phyloP scores from a whole-genome alignment of 306 rosid species.

The Cucurbita pepo region DNA sequence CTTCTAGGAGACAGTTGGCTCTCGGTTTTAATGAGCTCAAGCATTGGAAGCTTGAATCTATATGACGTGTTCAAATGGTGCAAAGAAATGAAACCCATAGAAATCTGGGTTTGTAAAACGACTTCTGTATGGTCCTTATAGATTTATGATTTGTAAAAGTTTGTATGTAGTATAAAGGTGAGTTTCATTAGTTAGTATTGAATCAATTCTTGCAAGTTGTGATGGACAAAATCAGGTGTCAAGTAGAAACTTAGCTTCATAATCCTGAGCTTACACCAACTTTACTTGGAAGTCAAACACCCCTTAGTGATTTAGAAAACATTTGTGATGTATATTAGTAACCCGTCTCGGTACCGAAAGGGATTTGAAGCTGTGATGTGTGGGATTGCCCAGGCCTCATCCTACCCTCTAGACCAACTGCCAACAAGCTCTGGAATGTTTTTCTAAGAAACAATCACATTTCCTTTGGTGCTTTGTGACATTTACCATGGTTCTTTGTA shows the following conservation, averaged over 20 bases:
- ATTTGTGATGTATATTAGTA: not conserved
- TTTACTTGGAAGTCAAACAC: not conserved
- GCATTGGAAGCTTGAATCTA: not conserved
- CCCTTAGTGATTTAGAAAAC: not conserved
- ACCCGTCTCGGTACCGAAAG: not conserved
- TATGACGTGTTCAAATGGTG: not conserved
- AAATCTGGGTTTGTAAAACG: not conserved
- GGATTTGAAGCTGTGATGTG: not conserved
- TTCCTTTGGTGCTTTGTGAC: not conserved
- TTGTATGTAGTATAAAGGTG: not conserved
- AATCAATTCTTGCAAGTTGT: not conserved
- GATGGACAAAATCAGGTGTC: not conserved
- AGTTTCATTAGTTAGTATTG: not conserved
- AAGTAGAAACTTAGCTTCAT: not conserved
- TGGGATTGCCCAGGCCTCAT: not conserved
- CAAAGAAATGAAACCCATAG: not conserved
- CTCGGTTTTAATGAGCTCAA: not conserved
- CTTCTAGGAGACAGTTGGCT: not conserved
- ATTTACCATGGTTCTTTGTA: not conserved
- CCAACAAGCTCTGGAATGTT: not conserved
- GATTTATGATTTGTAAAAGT: not conserved
- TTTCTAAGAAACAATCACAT: not conserved
- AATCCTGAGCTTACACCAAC: not conserved
- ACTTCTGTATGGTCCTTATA: not conserved
- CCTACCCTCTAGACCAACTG: not conserved